These are phyloP conservation scores for Saitoella complicata DNA, from an alignment of 805 yeast genomes.

Conservation along the genomic window DNA sequence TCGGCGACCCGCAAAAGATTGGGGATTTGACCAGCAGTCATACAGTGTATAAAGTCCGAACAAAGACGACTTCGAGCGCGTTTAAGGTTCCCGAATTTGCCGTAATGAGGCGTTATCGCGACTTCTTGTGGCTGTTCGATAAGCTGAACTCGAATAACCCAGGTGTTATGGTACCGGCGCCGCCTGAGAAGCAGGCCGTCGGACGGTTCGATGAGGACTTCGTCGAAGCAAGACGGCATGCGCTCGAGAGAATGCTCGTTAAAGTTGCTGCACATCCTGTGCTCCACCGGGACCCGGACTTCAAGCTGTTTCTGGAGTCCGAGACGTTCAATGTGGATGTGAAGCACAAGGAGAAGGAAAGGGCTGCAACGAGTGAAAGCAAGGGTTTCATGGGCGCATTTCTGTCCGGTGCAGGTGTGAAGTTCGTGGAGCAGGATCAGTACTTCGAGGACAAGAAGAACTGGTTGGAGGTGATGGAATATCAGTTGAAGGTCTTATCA, in stretches of 20 bases:
- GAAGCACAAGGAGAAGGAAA: conserved; percentile 44
- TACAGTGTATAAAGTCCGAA: conserved; percentile 65
- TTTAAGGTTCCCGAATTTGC: conserved; percentile 27
- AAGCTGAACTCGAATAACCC: conserved; percentile 77
- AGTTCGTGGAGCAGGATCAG: conserved; percentile 61
- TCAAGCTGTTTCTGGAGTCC: conserved; percentile 59
- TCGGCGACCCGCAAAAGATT: conserved; percentile 81
- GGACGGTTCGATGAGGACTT: conserved; percentile 86
- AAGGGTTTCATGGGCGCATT: conserved; percentile 47
- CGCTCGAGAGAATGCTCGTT: conserved; percentile 70
- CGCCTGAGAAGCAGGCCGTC: conserved; percentile 84
- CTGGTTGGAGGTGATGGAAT: conserved; percentile 56
- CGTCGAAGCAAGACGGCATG: conserved; percentile 68
- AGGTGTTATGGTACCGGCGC: conserved; percentile 85
- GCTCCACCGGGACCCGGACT: conserved; percentile 58
- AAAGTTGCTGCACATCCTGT: conserved; percentile 44
- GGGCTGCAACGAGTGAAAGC: conserved; percentile 25
- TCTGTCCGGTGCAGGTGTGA: conserved; percentile 33
- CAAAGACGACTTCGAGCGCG: conserved; percentile 32
- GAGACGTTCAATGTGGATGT: conserved; percentile 53
- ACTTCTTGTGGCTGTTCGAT: conserved; percentile 86
- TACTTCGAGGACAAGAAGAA: conserved; percentile 55
- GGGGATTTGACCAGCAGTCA: conserved; percentile 84
- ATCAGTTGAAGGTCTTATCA: conserved; percentile 50
- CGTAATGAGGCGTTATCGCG: conserved; percentile 77